Percentiles rank a stretch among this genome's conserved stretches.
Conservation (phyloP, 1,284 basidiomycete species). For the Microbotryum violaceum region DNA sequence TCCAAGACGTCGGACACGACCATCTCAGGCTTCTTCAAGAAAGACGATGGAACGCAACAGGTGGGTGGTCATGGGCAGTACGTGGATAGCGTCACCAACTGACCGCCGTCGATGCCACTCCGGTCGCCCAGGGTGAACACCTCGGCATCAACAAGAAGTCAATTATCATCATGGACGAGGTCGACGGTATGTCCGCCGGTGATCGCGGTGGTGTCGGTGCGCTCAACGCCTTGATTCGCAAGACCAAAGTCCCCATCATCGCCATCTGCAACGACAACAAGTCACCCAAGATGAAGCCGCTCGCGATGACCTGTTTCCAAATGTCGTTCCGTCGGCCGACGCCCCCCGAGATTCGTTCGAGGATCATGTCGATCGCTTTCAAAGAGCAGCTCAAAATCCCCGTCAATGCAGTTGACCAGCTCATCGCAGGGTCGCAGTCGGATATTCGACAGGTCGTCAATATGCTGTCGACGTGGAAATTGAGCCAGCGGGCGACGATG, state of each 20-base stretch:
- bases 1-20: slow-evolving; percentile 58
- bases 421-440: slow-evolving; percentile 78
- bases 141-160: slow-evolving; percentile 67
- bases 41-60: slow-evolving; percentile 41
- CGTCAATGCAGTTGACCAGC: slow-evolving; percentile 82
- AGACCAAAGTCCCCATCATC: slow-evolving; percentile 94
- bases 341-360: slow-evolving; percentile 64
- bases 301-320: slow-evolving; percentile 64
- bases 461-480: slow-evolving; percentile 94
- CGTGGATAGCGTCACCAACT: background rate
- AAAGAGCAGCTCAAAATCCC: slow-evolving; percentile 90
- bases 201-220: slow-evolving; percentile 95
- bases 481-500: slow-evolving; percentile 60
- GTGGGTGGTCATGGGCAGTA: slow-evolving; percentile 43
- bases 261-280: slow-evolving; percentile 91
- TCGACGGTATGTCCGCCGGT: slow-evolving; percentile 97
- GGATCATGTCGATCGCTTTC: slow-evolving; percentile 79
- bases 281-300: slow-evolving; percentile 83
- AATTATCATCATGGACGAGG: slow-evolving; percentile 97
- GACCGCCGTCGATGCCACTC: background rate
- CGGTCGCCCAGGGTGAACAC: slow-evolving; percentile 47
- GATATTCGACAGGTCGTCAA: slow-evolving; percentile 96
- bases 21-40: slow-evolving; percentile 71
- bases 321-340: slow-evolving; percentile 72
- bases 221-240: slow-evolving; percentile 83